Evolutionary conservation across 2,329 filamentous ascomycete species (phyloP).

Genomic region (Metarhizium robertsii): DNA sequence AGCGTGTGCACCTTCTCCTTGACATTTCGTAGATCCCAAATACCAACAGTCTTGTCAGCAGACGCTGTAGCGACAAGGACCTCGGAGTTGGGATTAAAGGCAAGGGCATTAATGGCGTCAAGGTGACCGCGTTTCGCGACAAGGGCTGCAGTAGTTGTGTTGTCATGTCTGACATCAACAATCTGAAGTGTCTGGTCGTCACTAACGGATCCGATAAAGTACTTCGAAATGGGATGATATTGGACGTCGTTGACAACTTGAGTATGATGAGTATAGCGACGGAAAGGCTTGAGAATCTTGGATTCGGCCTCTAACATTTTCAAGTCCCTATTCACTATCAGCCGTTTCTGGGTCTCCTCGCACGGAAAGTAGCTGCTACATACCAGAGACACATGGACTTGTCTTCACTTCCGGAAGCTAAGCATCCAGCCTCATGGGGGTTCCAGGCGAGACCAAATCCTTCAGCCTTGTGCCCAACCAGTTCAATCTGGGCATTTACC

Average conservation of each 20-base stretch:
- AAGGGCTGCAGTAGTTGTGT: constrained; percentile 58
- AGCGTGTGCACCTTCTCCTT: constrained; percentile 84
- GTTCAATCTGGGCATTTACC: constrained; percentile 73
- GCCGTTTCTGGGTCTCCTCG: neutral
- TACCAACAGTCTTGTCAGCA: constrained; percentile 85
- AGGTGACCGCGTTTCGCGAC: constrained; percentile 66
- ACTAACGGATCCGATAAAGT: constrained; percentile 85
- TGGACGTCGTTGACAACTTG: constrained; percentile 96
- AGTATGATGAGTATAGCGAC: constrained; percentile 78
- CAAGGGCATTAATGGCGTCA: constrained; percentile 91
- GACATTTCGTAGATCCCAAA: constrained; percentile 91
- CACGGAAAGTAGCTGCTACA: constrained; percentile 13
- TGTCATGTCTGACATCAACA: constrained; percentile 67
- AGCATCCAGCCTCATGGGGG: constrained; percentile 68
- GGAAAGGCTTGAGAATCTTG: constrained; percentile 59
- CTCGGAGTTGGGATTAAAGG: constrained; percentile 90
- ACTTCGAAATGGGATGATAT: constrained; percentile 78
- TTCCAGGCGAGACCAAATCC: constrained; percentile 93
- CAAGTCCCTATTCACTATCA: constrained; percentile 55
- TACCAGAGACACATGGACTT: constrained; percentile 86
- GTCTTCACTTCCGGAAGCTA: constrained; percentile 89
- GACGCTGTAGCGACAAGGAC: constrained; percentile 86
- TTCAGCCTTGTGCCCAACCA: constrained; percentile 77
- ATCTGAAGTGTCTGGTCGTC: constrained; percentile 92
- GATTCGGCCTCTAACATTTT: constrained; percentile 63